These are phyloP conservation scores for Rutstroemia sp. DNA, from an alignment of 2,329 filamentous ascomycete species.

Conservation along the genomic window DNA sequence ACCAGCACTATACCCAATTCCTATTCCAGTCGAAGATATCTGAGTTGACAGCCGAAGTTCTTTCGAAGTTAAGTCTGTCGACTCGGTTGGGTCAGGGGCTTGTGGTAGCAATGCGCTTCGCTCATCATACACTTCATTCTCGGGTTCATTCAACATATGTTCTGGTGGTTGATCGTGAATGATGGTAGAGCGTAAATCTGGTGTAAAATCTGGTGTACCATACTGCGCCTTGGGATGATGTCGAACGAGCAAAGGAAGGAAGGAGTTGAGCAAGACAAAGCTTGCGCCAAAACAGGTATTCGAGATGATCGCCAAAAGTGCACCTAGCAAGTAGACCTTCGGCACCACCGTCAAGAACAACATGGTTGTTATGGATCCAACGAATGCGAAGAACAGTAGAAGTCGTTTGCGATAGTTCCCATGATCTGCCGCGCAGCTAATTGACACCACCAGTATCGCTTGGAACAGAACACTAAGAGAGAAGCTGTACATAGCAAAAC, in stretches of 20 bases:
- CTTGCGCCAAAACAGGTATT: slow-evolving; percentile 94
- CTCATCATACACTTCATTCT: slow-evolving; percentile 32
- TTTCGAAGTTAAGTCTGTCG: slow-evolving; percentile 43
- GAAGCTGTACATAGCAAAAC: slow-evolving; percentile 98
- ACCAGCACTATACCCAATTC: slow-evolving; percentile 85
- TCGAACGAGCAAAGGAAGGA: slow-evolving; percentile 82
- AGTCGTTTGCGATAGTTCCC: slow-evolving; percentile 86
- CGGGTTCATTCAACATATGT: slow-evolving; percentile 8
- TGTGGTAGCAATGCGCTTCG: slow-evolving; percentile 39
- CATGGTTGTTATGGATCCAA: slow-evolving; percentile 80
- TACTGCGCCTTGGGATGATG: slow-evolving; percentile 52
- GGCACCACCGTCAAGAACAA: slow-evolving; percentile 74
- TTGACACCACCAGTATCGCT: slow-evolving; percentile 85
- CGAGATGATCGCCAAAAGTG: slow-evolving; percentile 77
- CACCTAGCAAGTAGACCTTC: slow-evolving; percentile 71
- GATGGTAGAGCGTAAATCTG: slow-evolving; percentile 20
- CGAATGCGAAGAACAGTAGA: slow-evolving; percentile 74
- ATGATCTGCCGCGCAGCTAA: slow-evolving; percentile 93
- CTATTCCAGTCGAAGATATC: slow-evolving; percentile 88
- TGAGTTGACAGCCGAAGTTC: slow-evolving; percentile 79
- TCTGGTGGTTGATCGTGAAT: slow-evolving; percentile 15
- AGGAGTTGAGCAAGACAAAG: slow-evolving; percentile 92
- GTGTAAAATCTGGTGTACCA: slow-evolving; percentile 19
- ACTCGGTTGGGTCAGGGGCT: slow-evolving; percentile 12
- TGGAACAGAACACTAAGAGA: slow-evolving; percentile 86